Evolutionary conservation across 495 filamentous ascomycete species (phyloP), one percentile per base, ranked within the genome.

Genomic region (Trichocladium uniseriatum): DNA sequence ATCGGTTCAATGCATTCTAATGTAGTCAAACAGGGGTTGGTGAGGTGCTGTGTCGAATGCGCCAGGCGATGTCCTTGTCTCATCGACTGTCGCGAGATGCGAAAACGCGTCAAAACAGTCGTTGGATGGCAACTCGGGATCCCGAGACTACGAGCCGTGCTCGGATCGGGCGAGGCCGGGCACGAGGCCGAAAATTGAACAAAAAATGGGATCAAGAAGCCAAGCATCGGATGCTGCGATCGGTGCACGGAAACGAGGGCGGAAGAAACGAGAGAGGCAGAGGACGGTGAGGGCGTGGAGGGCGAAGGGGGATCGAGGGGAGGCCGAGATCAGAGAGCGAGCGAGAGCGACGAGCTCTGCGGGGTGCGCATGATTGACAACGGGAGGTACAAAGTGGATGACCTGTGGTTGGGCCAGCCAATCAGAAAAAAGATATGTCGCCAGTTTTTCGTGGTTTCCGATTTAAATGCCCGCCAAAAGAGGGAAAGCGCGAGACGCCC

Each of bases 351-450:
- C 53, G 56, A 58, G 31, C 31, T 54, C 45, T n/a, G 61, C 52
- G 58, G 61, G 57, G 61, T 55, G 57, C 55, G 57, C 61, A 60
- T 62, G 61, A 66, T 66, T 59, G 61, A 57, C 55, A 64, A 57
- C 52, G 48, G 52, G 58, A 61, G 58, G 60, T 66, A 71, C 59
- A 61, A 62, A 55, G 61, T 57, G 54, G 53, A 65, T 61, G 55
- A 65, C 52, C 43, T 64, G 66, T 53, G 45, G 63, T 63, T 53
- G 47, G 58, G 50, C 18, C 35, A 8, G 15, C 70, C 70, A 73
- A 73, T 73, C 62, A 69, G 56, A 70, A 70, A 70, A 70, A 51
- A 54, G 55, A 49, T 16, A 7, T 16, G 19, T 32, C 55, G 59
- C 57, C 29, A 36, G 28, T 48, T 54, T 62, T 58, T 58, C 49